phyloP scores from a whole-genome alignment of 371 early-diverging fungal species.

The Cokeromyces recurvatus region DNA sequence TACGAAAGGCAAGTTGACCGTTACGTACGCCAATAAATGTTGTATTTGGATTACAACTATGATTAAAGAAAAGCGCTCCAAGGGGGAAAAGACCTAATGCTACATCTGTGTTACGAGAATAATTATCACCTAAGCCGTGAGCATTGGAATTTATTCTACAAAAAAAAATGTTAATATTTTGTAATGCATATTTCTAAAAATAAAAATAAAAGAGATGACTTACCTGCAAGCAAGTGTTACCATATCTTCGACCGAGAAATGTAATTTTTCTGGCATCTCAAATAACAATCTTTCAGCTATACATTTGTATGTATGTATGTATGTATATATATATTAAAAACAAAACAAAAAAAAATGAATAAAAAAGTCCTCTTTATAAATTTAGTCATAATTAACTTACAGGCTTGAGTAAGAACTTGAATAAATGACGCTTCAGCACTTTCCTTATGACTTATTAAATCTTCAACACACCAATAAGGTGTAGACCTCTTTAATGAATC shows the following conservation, averaged over 20 bases:
- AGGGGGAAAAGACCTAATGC: slow-evolving; percentile 64
- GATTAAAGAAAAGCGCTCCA: slow-evolving; percentile 56
- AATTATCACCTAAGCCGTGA: slow-evolving; percentile 49
- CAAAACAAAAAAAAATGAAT: no score
- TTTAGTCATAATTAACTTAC: no score
- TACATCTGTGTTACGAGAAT: slow-evolving; percentile 51
- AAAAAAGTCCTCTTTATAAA: no score
- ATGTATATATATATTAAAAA: no score
- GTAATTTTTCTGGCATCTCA: slow-evolving; percentile 42
- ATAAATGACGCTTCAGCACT: slow-evolving; percentile 47
- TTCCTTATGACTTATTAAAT: slow-evolving; percentile 57
- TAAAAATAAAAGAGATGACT: neutral
- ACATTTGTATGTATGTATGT: neutral
- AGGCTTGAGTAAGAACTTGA: slow-evolving; percentile 44
- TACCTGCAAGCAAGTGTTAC: slow-evolving; percentile 60
- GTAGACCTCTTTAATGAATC: slow-evolving; percentile 16
- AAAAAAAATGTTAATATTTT: neutral
- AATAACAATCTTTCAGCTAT: slow-evolving; percentile 30
- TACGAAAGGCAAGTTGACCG: slow-evolving; percentile 55
- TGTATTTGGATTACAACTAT: slow-evolving; percentile 69
- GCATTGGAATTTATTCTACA: slow-evolving; percentile 57
- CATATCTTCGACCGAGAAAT: slow-evolving; percentile 45
- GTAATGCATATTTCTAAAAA: no score
- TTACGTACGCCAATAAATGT: slow-evolving; percentile 49
- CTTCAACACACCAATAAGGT: slow-evolving; percentile 50